phyloP scores from a whole-genome alignment of 352 stramenopile species.

The Globisporangium uncinulatum region DNA sequence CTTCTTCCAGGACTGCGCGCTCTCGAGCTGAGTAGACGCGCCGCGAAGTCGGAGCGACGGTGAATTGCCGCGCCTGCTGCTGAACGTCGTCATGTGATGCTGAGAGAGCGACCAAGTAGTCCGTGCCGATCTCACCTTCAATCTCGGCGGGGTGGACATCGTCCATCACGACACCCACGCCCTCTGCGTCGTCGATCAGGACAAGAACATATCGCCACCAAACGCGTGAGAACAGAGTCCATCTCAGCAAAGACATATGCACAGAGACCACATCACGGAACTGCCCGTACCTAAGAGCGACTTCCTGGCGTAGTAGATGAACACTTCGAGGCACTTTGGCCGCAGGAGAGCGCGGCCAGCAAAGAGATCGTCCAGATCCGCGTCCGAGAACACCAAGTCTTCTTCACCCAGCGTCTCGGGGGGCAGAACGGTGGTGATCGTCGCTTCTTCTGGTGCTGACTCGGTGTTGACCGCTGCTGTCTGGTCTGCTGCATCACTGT shows the following conservation, averaged over 20 bases:
- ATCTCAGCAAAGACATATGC: neutral
- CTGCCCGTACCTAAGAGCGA: conserved; percentile 28
- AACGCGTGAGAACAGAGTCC: neutral
- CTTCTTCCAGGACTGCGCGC: conserved; percentile 27
- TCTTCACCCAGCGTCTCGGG: conserved; percentile 10
- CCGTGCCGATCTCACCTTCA: conserved; percentile 18
- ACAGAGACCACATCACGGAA: neutral
- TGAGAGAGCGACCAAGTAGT: conserved; percentile 59
- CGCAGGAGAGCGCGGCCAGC: conserved; percentile 24
- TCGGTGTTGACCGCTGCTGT: neutral
- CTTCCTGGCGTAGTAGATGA: conserved; percentile 30
- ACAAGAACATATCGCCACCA: neutral
- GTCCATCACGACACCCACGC: conserved; percentile 57
- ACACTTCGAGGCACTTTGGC: conserved; percentile 23
- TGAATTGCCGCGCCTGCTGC: conserved; percentile 21
- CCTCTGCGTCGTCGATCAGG: conserved; percentile 16
- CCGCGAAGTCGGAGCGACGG: conserved; percentile 27
- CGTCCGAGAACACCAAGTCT: conserved; percentile 29
- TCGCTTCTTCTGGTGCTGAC: neutral
- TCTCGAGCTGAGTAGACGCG: conserved; percentile 59
- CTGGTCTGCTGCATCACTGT: neutral
- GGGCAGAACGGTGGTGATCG: neutral
- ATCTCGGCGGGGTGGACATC: conserved; percentile 51
- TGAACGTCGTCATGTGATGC: conserved; percentile 31
- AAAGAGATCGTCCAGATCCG: conserved; percentile 30